A percentile compares a stretch with the other conserved stretches of the same genome.
These are phyloP conservation scores for Vicia faba DNA, from an alignment of 306 rosid genomes.

Conservation along the genomic window DNA sequence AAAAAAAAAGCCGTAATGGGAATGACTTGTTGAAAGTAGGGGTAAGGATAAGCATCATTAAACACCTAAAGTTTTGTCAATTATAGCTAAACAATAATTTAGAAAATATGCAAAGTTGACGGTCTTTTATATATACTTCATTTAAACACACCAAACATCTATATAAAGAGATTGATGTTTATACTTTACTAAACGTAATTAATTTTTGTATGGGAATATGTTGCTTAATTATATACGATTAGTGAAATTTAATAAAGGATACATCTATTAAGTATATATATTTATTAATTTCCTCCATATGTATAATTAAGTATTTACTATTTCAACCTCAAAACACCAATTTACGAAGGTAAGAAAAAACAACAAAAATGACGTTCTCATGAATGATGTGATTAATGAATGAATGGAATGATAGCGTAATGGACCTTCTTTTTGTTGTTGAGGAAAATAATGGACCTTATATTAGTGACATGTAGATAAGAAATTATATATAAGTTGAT, in stretches of 20 bases:
- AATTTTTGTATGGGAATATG: not conserved
- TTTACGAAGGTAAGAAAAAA: slow-evolving; percentile 17
- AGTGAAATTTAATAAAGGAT: not conserved
- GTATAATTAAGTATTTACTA: slow-evolving; percentile 10
- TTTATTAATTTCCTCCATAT: slow-evolving; percentile 9
- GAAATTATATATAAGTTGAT: slow-evolving; percentile 21
- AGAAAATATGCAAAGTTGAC: slow-evolving; percentile 19
- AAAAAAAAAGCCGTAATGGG: slow-evolving; percentile 19
- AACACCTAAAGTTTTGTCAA: slow-evolving; percentile 30
- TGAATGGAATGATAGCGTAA: slow-evolving; percentile 38
- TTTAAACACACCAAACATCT: slow-evolving; percentile 27
- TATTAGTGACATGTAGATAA: slow-evolving; percentile 28
- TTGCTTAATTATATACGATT: not conserved
- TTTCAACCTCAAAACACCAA: slow-evolving; percentile 11
- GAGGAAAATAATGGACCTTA: slow-evolving; percentile 25
- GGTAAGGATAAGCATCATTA: slow-evolving; percentile 31
- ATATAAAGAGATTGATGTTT: slow-evolving; percentile 23
- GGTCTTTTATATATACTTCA: slow-evolving; percentile 22
- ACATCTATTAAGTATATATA: not conserved
- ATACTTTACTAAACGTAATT: slow-evolving; percentile 12
- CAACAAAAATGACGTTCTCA: slow-evolving; percentile 11
- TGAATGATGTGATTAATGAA: not conserved
- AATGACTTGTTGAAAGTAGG: slow-evolving; percentile 22
- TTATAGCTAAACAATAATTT: slow-evolving; percentile 29
- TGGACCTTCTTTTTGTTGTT: slow-evolving; percentile 13